Base-by-base conservation (phyloP, 108 stramenopile species). In the Pelagomonas calceolata region DNA sequence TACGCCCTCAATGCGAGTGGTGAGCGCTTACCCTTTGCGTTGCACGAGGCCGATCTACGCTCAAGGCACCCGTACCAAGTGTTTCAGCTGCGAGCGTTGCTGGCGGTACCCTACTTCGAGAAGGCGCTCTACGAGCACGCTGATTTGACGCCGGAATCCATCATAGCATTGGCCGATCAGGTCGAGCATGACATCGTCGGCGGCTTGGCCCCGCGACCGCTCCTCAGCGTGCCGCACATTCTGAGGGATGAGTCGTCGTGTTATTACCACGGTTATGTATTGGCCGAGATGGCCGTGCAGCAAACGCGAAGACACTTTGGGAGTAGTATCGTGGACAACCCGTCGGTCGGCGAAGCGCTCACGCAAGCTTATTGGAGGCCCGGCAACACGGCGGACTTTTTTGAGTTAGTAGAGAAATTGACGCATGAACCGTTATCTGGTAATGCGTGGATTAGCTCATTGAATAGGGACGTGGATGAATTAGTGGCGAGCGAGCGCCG, bases 231-330 rank as follows among this genome's bases (percentile, higher is more conserved):
- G 36, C 88, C 88, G 32, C 88, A 89, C 73, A 70, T 89, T 29
- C 77, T 89, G 17, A 78, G 78, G 32, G 88, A 89, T 75, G 88
- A 89, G 80, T 85, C 86, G 18, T 73, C 73, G 60, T 84, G 83
- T 64, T 86, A 84, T 51, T 86, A 86, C 72, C 85, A 86, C 46
- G 85, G 85, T 34, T 86, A 86, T 68, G 32, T 82, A 33, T 74
- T 89, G 32, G 88, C 88, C 35, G 88, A 89, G 72, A 89, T 89
- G 88, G 75, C 79, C 36, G 88, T 89, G 33, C 85, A 89, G 70
- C 88, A 89, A 78, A 89, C 86, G 4, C 75, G 88, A 31, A 79
- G 83, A 12, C 85, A 74, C 69, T 85, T 69, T 75, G n/a, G n/a
- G n/a, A n/a, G n/a, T n/a, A n/a, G n/a, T n/a, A 81, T 89, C 51